phyloP scores from a whole-genome alignment of 1,284 basidiomycete species.

The Moesziomyces parantarcticus region DNA sequence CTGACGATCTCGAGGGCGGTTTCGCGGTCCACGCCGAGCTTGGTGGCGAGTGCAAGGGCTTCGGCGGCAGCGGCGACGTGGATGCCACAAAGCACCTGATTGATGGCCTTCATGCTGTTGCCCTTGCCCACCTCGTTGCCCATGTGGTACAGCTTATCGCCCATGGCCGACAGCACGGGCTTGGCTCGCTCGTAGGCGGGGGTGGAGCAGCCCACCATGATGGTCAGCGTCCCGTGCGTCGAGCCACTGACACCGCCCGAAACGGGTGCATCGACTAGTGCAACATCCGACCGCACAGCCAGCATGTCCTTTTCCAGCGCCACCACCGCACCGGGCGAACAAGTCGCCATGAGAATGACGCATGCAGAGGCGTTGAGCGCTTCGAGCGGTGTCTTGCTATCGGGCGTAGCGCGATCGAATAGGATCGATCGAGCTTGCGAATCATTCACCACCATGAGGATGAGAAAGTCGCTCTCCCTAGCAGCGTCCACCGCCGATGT shows the following conservation, averaged over 20 bases:
- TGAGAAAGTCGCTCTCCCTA: constrained; percentile 2
- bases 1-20: constrained; percentile 65
- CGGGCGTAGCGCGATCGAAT: neutral
- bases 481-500: constrained; percentile 9
- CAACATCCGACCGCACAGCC: constrained; percentile 43
- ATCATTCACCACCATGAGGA: constrained; percentile 40
- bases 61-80: constrained; percentile 68
- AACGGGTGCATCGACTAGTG: constrained; percentile 67
- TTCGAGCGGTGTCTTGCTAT: constrained; percentile 10
- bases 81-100: constrained; percentile 66
- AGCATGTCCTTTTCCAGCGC: constrained; percentile 47
- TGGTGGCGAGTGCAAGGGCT: constrained; percentile 66
- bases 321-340: constrained; percentile 63
- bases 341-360: constrained; percentile 69
- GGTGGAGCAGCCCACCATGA: constrained; percentile 65
- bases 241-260: constrained; percentile 66
- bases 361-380: constrained; percentile 60
- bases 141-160: constrained; percentile 64
- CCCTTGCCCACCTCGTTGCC: constrained; percentile 59
- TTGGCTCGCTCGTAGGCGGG: constrained; percentile 49
- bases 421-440: constrained; percentile 23
- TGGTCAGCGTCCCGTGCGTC: constrained; percentile 62
- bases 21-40: constrained; percentile 66
- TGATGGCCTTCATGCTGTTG: constrained; percentile 56
- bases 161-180: constrained; percentile 62